Evolutionary conservation across 2,329 filamentous ascomycete genomes (phyloP), one percentile per base, ranked within the genome.

Genomic region (Fusarium virguliforme): DNA sequence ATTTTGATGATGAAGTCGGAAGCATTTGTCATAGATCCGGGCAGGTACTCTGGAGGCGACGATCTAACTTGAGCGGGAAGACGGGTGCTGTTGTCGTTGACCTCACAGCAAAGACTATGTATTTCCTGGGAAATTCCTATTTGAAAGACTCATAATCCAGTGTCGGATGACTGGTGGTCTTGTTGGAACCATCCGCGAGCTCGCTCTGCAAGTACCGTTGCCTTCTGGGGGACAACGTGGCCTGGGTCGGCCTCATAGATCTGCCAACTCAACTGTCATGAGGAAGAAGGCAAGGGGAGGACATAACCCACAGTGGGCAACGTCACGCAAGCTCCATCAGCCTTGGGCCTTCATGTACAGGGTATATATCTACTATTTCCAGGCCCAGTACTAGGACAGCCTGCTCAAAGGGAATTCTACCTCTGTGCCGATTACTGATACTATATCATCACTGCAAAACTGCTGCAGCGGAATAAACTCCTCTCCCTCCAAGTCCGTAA

Each of bases 301-400:
- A 28, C 3, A n/a, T 6, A 9, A 46, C 26, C 3, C n/a, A 9
- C 24, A 28, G n/a, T 30, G 18, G 18, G 18, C 18, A 18, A 18
- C 18, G 18, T 18, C 18, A 18, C 18, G 15, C 43, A 30, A 24
- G 18, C 12, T 51, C 32, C 32, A 13, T 53, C 30, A 53, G 35
- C 35, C 18, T 34, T 51, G 8, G n/a, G 30, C 51, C 34, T 35
- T 4, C 38, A 54, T 54, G 24, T 54, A 38, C 51, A 22, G 51
- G 51, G 22, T 38, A 54, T 41, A 18, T 54, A 38, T 54, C 51
- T 8, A 9, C 13, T 54, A 10, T 28, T 38, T 38, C 18, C 28
- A 10, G 34, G 30, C 34, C 34, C 37, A 4, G 5, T 26, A 37
- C 51, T 30, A 3, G 15, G 15, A 86, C 64, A 62, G 37, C 8